phyloP scores from a whole-genome alignment of 139 green algal genomes.

The Limnomonas spitsbergensis region DNA sequence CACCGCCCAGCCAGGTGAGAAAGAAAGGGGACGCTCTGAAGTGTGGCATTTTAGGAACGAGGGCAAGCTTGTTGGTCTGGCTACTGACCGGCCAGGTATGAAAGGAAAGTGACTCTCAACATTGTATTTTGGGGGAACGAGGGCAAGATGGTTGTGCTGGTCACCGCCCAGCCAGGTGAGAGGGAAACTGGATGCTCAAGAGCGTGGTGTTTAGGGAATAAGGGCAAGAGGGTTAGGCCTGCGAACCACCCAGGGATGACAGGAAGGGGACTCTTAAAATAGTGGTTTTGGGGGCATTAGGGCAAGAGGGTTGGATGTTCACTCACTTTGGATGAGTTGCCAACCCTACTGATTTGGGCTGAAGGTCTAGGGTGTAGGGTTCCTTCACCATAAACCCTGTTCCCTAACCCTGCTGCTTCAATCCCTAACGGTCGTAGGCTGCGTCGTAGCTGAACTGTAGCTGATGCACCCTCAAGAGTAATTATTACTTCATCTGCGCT shows the following conservation, averaged over 20 bases:
- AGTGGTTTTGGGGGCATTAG: too few species aligned
- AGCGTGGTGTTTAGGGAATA: background rate
- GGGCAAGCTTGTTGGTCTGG: too few species aligned
- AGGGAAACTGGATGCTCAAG: background rate
- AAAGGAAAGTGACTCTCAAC: too few species aligned
- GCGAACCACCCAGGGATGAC: background rate
- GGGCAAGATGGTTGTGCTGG: background rate
- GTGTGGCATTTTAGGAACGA: too few species aligned
- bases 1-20: background rate
- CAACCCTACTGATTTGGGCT: background rate
- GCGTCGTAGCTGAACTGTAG: too few species aligned
- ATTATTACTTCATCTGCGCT: too few species aligned
- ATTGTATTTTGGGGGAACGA: too few species aligned
- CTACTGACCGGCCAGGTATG: too few species aligned
- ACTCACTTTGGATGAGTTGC: background rate
- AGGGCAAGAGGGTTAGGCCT: too few species aligned
- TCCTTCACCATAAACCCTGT: constrained; percentile 1
- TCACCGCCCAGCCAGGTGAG: background rate
- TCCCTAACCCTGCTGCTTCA: background rate
- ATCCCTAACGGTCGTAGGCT: too few species aligned
- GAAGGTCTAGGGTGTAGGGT: background rate
- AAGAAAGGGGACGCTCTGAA: too few species aligned
- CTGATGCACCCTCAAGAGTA: too few species aligned
- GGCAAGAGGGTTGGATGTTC: background rate
- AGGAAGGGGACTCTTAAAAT: background rate